Base-by-base conservation (phyloP, 768 basidiomycete species). In the Calocera viscosa region DNA sequence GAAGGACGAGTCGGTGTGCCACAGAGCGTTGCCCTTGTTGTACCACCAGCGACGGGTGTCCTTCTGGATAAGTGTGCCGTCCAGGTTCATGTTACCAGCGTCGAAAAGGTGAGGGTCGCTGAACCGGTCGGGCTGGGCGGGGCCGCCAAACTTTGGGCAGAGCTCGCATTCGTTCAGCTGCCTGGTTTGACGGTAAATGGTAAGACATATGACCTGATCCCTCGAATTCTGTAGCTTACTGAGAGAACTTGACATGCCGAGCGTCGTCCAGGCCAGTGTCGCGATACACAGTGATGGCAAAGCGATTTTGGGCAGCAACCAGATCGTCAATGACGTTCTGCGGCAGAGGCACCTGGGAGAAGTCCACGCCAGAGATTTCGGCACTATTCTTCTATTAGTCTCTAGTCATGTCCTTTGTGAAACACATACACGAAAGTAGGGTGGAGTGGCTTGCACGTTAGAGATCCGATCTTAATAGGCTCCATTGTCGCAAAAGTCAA, bases 201-300 rank as follows among this genome's bases (percentile, higher is more conserved):
- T 14, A 2, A n/a, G 22, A 16, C 16, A 14, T 22, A 30, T 8
- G n/a, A 35, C 1, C 3, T 24, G 33, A 66, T 38, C 68, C 66
- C 35, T 70, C 73, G 35, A 74, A 65, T 49, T 73, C 68, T 17
- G 74, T 74, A 40, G 74, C 71, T 26, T 72, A 65, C 47, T 69
- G 64, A 1, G 69, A 69, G 64, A 73, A 73, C 5, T 66, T 68
- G 32, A 74, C 68, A 53, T 74, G 71, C n/a, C 64, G 68, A 24
- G 70, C 66, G 64, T 75, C 75, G 38, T 72, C 69, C 47, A 75
- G 66, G 14, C 73, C 73, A 12, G 75, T 75, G 43, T 74, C 71
- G 22, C 74, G 73, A 64, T 72, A 73, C n/a, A 75, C 72, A 19
- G 74, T 53, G 5, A 75, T 71, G 33, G 71, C 73, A 41, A 75